These are phyloP conservation scores for Trichoderma hamatum DNA, from an alignment of 2,329 filamentous ascomycete species.

Conservation along the genomic window DNA sequence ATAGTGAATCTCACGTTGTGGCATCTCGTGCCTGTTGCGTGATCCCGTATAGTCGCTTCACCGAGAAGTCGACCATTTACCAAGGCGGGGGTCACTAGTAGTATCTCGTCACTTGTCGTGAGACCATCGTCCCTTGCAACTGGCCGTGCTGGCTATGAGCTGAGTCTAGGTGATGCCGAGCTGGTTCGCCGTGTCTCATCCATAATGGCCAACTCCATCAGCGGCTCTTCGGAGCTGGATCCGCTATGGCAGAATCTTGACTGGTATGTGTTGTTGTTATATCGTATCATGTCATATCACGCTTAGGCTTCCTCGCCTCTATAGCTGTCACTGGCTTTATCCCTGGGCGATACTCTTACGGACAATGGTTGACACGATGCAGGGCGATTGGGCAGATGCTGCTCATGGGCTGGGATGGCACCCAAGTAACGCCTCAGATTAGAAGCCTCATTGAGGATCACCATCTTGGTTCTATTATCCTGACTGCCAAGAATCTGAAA, in stretches of 20 bases:
- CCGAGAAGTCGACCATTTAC: background rate
- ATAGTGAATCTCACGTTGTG: background rate
- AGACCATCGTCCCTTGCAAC: background rate
- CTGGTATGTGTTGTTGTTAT: conserved; percentile 58
- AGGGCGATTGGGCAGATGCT: conserved; percentile 76
- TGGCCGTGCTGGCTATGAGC: background rate
- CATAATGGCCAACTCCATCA: conserved; percentile 34
- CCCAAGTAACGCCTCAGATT: conserved; percentile 80
- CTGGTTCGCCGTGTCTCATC: conserved; percentile 24
- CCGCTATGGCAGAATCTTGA: conserved; percentile 76
- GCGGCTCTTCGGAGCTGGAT: conserved; percentile 49
- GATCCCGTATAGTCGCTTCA: background rate
- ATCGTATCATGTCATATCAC: background rate
- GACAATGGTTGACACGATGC: conserved; percentile 34
- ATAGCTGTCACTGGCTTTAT: background rate
- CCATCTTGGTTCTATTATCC: conserved; percentile 83
- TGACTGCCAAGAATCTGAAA: conserved; percentile 84
- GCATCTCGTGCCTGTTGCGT: background rate
- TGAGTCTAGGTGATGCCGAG: conserved; percentile 16
- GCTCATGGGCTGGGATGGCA: conserved; percentile 86
- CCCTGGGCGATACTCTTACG: background rate
- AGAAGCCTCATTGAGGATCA: conserved; percentile 78
- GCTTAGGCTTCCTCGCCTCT: background rate
- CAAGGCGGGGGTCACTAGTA: background rate
- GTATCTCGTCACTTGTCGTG: background rate